Evolutionary conservation across 305 asterid species (phyloP), one percentile per base, ranked within the genome.

Genomic region (Rubia peregrina): DNA sequence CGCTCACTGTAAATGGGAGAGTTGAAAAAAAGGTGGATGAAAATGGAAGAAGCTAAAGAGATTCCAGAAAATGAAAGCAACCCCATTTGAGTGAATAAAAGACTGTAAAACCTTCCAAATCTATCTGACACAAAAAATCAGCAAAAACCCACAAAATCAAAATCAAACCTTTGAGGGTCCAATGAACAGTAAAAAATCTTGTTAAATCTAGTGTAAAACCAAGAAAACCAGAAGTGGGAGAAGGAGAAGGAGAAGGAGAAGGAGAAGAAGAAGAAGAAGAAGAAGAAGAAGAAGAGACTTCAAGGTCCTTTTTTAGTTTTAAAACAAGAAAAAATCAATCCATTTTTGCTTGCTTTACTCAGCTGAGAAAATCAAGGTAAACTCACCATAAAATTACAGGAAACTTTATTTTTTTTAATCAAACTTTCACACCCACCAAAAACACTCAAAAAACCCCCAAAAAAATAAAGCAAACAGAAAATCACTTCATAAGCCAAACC

Each of bases 381-480:
- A 65, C 7, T 71, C 78, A 87, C 79, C 84, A 79, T 76, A 74
- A 81, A 82, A 86, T 85, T 85, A 81, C 81, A 81, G 79, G 73
- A 69, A 79, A 57, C 63, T 56, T 68, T 41, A 36, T 57, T 56
- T 61, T 61, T 56, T 49, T 48, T 30, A 55, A 40, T 48, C 67
- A 76, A 72, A 71, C 75, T 71, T 38, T 30, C 59, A 75, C 49
- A 6, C 62, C 2, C 66, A 63, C 41, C 65, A 9, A 60, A 62
- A 59, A 9, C 63, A 61, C 73, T 5, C 55, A 13, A 14, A 48
- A 4, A 7, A 48, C 1, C 10, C 51, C 1, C 0, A 48, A 13
- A 4, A 12, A 48, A 12, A 48, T 19, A 48, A 6, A n/a, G 4
- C 56, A 56, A 42, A 41, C 30, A 22, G 5, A 19, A 41, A 21